Evolutionary conservation across 2,329 filamentous ascomycete species (phyloP).

Genomic region (Salinomyces thailandicus): DNA sequence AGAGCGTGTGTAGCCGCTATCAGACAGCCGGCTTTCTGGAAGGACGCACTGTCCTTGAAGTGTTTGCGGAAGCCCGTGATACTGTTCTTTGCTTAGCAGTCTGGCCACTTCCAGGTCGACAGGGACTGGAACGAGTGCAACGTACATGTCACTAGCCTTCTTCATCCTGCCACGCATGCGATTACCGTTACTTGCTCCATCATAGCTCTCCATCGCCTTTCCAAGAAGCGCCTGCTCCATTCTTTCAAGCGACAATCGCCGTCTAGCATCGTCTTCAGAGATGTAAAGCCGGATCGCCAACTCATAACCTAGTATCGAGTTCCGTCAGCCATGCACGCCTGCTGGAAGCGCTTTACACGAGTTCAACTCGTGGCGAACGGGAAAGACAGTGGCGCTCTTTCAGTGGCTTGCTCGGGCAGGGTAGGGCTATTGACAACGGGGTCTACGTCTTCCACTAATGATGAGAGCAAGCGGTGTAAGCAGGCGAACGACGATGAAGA

Average conservation of each 20-base stretch:
- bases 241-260: slow-evolving; percentile 37
- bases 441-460: slow-evolving; percentile 16
- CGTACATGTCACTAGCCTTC: slow-evolving; percentile 65
- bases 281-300: slow-evolving; percentile 49
- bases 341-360: slow-evolving; percentile 4
- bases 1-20: slow-evolving; percentile 63
- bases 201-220: slow-evolving; percentile 60
- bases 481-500: too few species aligned
- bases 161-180: slow-evolving; percentile 65
- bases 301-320: slow-evolving; percentile 41
- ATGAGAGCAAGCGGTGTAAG: slow-evolving; percentile 3
- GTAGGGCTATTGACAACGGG: slow-evolving; percentile 11
- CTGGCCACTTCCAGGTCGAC: too few species aligned
- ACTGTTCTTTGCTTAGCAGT: slow-evolving; percentile 39
- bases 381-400: slow-evolving; percentile 11
- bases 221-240: slow-evolving; percentile 53
- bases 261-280: slow-evolving; percentile 43
- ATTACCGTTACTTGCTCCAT: slow-evolving; percentile 74
- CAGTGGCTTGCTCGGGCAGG: slow-evolving; percentile 4
- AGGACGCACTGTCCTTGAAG: slow-evolving; percentile 43
- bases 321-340: slow-evolving; percentile 11
- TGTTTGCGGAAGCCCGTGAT: slow-evolving; percentile 53
- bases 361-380: slow-evolving; percentile 13
- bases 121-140: too few species aligned
- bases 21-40: slow-evolving; percentile 51